Conservation (phyloP, 2,329 filamentous ascomycete genomes). For the Colletotrichum sp. region DNA sequence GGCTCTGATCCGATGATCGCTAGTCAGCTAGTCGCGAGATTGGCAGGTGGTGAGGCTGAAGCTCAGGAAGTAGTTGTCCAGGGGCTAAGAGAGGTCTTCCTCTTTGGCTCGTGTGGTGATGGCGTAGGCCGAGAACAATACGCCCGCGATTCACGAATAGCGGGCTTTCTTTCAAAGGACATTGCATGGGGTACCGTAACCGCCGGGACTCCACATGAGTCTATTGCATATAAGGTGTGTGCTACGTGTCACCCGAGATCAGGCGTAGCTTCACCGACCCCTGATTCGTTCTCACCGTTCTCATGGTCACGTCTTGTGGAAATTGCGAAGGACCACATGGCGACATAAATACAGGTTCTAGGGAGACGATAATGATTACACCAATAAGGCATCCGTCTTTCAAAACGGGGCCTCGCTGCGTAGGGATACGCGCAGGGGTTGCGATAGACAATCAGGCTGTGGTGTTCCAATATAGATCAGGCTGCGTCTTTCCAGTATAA, state of each 20-base stretch:
- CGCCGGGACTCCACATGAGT: neutral
- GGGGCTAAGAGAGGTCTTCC: neutral
- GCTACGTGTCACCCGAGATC: neutral
- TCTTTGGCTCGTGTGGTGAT: neutral
- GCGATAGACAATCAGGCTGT: neutral
- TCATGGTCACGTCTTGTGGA: neutral
- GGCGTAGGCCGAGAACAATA: neutral
- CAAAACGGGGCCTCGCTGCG: too few species aligned
- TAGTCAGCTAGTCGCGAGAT: too few species aligned
- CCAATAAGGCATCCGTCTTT: neutral
- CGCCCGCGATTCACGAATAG: neutral
- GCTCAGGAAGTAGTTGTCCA: rapidly evolving
- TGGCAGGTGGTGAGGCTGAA: neutral
- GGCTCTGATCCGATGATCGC: too few species aligned
- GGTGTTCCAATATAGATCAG: neutral
- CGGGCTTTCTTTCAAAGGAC: neutral
- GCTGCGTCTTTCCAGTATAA: neutral
- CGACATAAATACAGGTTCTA: neutral
- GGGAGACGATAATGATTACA: neutral
- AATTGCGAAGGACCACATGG: neutral
- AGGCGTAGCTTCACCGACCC: neutral
- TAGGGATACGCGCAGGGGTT: neutral
- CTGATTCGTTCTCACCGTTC: neutral
- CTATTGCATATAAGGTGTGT: neutral
- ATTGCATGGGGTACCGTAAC: neutral